Conservation (phyloP, 2,329 filamentous ascomycete genomes). For the Tympanopsis confertula region DNA sequence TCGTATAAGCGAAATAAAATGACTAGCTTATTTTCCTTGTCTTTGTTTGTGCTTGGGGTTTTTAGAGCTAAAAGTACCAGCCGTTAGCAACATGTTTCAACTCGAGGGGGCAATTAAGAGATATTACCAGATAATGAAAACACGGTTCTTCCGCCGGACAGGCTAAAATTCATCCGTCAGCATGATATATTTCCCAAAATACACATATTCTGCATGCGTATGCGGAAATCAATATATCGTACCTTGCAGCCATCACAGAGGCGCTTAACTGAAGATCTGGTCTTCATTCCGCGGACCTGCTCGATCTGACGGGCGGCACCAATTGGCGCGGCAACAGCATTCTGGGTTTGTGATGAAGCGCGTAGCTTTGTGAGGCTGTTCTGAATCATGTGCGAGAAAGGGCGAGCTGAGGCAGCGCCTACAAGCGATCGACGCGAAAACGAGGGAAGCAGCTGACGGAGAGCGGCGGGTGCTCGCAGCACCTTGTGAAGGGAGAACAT, state of each 20-base stretch:
- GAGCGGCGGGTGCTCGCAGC: not conserved
- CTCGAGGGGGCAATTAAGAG: not conserved
- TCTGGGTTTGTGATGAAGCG: not conserved
- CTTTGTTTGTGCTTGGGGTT: conserved; percentile 1
- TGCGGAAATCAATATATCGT: not conserved
- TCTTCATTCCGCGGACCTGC: conserved; percentile 1
- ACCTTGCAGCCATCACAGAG: conserved; percentile 1
- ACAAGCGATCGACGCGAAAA: not conserved
- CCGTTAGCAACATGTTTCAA: not conserved
- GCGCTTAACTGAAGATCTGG: not conserved
- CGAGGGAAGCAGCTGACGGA: not conserved
- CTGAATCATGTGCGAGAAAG: no score
- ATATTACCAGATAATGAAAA: not conserved
- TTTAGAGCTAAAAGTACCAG: not conserved
- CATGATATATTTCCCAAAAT: not conserved
- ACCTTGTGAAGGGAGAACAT: not conserved
- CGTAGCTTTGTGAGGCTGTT: not conserved
- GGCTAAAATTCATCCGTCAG: not conserved
- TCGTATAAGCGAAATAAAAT: no score
- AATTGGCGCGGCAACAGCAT: not conserved
- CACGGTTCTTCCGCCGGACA: not conserved
- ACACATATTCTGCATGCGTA: not conserved
- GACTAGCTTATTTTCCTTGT: conserved; percentile 1
- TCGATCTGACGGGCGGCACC: not conserved
- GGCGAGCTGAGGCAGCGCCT: no score